Conservation (phyloP, 768 basidiomycete species). For the Tylopilus rubrobrunneus region DNA sequence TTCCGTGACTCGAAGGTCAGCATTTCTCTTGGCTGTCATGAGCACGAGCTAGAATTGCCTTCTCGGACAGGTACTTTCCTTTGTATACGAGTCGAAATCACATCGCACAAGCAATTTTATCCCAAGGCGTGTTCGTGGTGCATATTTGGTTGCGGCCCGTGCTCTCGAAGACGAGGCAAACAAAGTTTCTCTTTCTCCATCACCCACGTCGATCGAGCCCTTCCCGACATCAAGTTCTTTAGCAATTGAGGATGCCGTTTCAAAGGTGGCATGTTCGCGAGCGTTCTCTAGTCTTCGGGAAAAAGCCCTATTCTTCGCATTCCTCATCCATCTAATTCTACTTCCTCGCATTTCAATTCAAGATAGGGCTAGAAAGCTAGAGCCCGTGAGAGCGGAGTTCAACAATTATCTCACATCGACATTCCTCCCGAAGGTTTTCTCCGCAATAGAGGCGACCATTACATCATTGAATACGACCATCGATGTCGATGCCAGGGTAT, state of each 20-base stretch:
- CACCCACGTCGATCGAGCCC: not conserved
- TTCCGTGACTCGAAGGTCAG: constrained; percentile 63
- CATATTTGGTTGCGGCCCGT: constrained; percentile 5
- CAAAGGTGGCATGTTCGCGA: constrained; percentile 6
- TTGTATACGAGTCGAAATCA: constrained; percentile 47
- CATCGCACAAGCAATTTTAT: constrained; percentile 12
- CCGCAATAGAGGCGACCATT: constrained; percentile 26
- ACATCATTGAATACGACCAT: constrained; percentile 22
- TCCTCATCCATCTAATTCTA: constrained; percentile 38
- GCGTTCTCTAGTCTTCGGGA: constrained; percentile 5
- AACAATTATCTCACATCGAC: constrained; percentile 26
- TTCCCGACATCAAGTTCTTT: not conserved
- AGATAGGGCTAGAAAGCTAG: constrained; percentile 37
- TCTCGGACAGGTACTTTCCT: constrained; percentile 48
- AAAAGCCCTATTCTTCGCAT: constrained; percentile 31
- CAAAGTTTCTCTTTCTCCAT: not conserved
- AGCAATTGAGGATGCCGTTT: constrained; percentile 5
- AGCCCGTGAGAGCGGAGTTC: constrained; percentile 29
- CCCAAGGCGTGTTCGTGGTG: constrained; percentile 5
- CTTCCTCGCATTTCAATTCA: constrained; percentile 35
- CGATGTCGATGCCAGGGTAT: constrained; percentile 56
- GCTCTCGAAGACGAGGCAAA: constrained; percentile 6
- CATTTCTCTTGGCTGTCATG: not conserved
- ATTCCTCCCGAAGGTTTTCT: constrained; percentile 42
- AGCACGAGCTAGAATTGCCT: not conserved